Conservation (phyloP, 257 asterid species). For the Mitragyna speciosa region DNA sequence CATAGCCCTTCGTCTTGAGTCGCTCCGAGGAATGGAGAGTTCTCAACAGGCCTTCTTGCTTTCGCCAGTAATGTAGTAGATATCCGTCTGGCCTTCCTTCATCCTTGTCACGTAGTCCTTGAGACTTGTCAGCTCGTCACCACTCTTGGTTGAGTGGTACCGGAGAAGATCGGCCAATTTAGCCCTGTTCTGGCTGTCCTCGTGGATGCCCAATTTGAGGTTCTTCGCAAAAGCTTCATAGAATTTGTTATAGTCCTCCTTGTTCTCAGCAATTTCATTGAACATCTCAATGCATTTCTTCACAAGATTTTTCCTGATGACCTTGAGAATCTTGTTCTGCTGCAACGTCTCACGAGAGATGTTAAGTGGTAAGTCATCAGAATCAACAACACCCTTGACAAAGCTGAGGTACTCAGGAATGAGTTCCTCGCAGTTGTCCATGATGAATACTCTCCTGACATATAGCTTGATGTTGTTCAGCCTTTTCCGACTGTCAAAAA, state of each 20-base stretch:
- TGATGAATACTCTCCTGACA: constrained; percentile 35
- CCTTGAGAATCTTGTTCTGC: constrained; percentile 78
- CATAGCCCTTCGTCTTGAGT: constrained; percentile 80
- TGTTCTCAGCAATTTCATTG: constrained; percentile 72
- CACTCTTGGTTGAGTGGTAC: constrained; percentile 72
- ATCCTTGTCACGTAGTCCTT: constrained; percentile 82
- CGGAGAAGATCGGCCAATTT: constrained; percentile 71
- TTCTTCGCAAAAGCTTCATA: constrained; percentile 81
- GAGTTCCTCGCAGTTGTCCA: constrained; percentile 41
- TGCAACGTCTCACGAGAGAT: constrained; percentile 78
- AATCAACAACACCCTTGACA: constrained; percentile 75
- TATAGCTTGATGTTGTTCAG: constrained; percentile 31
- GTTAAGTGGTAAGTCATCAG: constrained; percentile 77
- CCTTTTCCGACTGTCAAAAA: constrained; percentile 26
- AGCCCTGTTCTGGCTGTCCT: constrained; percentile 71
- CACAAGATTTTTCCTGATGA: constrained; percentile 71
- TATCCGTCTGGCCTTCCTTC: constrained; percentile 87
- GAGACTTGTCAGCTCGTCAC: constrained; percentile 75
- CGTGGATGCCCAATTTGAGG: constrained; percentile 74
- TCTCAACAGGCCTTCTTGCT: constrained; percentile 79
- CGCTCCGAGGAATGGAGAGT: constrained; percentile 78
- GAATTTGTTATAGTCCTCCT: constrained; percentile 73
- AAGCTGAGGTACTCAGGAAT: constrained; percentile 75
- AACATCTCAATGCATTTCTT: constrained; percentile 89
- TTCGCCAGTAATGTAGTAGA: constrained; percentile 75